Evolutionary conservation across 75 land plant genomes (phyloP).

Genomic region (Pseudotsuga menziesii): DNA sequence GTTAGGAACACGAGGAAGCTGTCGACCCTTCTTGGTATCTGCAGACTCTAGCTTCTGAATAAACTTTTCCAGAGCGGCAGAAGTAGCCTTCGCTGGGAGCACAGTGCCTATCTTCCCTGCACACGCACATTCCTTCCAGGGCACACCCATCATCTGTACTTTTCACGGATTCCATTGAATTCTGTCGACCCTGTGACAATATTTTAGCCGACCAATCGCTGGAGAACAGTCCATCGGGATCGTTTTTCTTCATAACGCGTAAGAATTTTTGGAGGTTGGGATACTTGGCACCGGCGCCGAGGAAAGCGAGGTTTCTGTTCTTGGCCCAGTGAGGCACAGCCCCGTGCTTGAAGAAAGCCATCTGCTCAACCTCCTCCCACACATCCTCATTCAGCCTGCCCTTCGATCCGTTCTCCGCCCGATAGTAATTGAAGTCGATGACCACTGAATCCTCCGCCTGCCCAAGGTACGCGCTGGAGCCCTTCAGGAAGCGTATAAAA

Average conservation of each 20-base stretch:
- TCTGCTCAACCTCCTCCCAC: conserved; percentile 76
- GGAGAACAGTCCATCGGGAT: conserved; percentile 50
- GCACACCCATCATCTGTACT: conserved; percentile 14
- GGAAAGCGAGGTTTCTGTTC: conserved; percentile 56
- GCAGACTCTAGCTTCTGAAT: conserved; percentile 21
- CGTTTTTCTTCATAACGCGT: conserved; percentile 33
- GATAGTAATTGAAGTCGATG: conserved; percentile 59
- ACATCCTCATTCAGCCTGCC: conserved; percentile 60
- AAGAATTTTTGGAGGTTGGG: conserved; percentile 35
- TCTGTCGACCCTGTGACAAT: neutral
- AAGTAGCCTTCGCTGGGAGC: conserved; percentile 17
- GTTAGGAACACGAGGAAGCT: too few species aligned
- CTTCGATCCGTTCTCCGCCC: conserved; percentile 31
- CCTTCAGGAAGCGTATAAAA: conserved; percentile 46
- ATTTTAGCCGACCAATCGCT: conserved; percentile 54
- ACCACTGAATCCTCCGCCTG: conserved; percentile 56
- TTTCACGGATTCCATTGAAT: neutral
- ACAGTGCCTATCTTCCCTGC: conserved; percentile 16
- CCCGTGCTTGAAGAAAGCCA: conserved; percentile 58
- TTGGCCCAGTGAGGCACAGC: conserved; percentile 80
- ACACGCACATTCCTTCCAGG: conserved; percentile 21
- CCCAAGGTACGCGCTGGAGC: conserved; percentile 54
- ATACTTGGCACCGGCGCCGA: conserved; percentile 32
- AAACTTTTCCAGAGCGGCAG: conserved; percentile 17
- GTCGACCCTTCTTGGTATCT: neutral